Evolutionary conservation across 2,329 filamentous ascomycete species (phyloP).

Genomic region (Pseudopyrenochaeta lycopersici): DNA sequence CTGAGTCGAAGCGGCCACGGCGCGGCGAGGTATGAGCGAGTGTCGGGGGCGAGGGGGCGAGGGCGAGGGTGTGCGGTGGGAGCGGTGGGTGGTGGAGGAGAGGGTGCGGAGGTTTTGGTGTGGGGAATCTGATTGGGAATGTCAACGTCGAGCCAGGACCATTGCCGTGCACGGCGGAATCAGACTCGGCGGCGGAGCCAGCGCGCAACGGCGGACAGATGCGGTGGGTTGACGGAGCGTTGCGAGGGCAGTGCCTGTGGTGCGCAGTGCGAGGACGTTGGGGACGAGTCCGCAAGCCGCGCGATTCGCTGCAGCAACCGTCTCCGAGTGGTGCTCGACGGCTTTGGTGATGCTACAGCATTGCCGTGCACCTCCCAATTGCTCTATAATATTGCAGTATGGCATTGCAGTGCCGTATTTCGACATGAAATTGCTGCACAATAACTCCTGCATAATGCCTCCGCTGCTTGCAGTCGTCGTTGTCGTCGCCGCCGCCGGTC

Average conservation of each 20-base stretch:
- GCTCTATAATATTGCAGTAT: too few species aligned
- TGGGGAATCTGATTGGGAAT: conserved; percentile 24
- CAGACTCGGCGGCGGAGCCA: conserved; percentile 8
- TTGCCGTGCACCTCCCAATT: too few species aligned
- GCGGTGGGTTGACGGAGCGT: conserved; percentile 5
- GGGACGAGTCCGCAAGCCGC: conserved; percentile 11
- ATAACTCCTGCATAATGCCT: too few species aligned
- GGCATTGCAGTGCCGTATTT: too few species aligned
- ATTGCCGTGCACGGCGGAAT: background rate
- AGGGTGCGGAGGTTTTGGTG: conserved; percentile 20
- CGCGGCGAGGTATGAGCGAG: conserved; percentile 28
- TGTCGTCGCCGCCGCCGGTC: too few species aligned
- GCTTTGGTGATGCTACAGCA: background rate
- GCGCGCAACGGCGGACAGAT: background rate
- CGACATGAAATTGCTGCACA: too few species aligned
- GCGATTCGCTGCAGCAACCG: conserved; percentile 32
- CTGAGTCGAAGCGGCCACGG: conserved; percentile 25
- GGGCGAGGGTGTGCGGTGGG: conserved; percentile 15
- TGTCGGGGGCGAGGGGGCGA: conserved; percentile 21
- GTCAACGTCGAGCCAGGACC: conserved; percentile 5
- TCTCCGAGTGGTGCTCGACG: conserved; percentile 28
- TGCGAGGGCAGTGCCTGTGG: background rate
- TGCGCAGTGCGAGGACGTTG: conserved; percentile 4
- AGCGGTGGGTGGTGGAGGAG: conserved; percentile 13
- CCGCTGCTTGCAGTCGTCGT: too few species aligned